A percentile compares a stretch with the other conserved stretches of the same genome.
phyloP scores from a whole-genome alignment of 2,329 filamentous ascomycete species.

The Ceratocystis destructans region DNA sequence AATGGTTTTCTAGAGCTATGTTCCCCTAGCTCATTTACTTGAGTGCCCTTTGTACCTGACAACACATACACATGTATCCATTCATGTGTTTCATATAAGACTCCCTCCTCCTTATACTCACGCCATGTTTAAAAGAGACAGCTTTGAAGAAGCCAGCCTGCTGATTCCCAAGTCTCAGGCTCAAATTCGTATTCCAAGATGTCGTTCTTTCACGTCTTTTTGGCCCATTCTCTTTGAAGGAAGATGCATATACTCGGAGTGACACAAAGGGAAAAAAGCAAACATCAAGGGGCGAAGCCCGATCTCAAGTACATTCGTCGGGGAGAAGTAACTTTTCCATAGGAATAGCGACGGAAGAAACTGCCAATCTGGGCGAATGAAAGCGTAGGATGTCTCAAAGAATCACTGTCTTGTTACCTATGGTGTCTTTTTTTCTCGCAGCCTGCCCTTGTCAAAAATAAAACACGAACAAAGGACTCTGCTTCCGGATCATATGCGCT shows the following conservation, averaged over 20 bases:
- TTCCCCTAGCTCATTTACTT: neutral
- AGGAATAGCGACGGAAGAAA: neutral
- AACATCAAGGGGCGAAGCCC: neutral
- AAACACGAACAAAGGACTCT: neutral
- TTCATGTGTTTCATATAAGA: too few relatives aligned
- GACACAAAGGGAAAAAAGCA: neutral
- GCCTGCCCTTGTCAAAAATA: neutral
- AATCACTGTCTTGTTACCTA: neutral
- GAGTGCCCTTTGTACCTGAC: neutral
- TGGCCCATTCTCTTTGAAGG: neutral
- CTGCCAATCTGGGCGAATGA: neutral
- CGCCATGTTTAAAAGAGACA: neutral
- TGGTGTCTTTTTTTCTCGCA: neutral
- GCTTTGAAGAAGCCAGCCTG: too few relatives aligned
- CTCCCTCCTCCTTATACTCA: neutral
- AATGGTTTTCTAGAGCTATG: too few relatives aligned
- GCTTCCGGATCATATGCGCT: neutral
- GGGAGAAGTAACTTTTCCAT: neutral
- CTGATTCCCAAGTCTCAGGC: too few relatives aligned
- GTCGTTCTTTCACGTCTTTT: neutral
- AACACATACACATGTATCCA: neutral
- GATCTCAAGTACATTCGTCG: neutral
- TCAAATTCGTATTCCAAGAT: neutral
- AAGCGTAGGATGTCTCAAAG: neutral
- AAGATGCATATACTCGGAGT: neutral